Evolutionary conservation across 1,139 yeast species (phyloP), one percentile per base, ranked within the genome.

Genomic region (Suhomyces chickasaworum): DNA sequence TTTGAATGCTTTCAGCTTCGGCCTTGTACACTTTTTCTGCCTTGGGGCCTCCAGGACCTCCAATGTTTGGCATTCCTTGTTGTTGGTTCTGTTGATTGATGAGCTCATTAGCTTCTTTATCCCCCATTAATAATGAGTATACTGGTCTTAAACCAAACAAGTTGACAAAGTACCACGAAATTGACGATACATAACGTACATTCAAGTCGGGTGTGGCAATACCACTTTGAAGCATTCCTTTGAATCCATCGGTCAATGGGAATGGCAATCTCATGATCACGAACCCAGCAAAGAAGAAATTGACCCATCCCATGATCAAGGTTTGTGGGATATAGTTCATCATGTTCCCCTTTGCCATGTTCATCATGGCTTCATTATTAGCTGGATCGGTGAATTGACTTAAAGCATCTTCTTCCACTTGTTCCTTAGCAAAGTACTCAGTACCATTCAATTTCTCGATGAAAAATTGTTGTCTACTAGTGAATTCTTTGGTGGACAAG

Each of bases 91-190:
- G 81, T 48, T 74, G 81, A 47, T 66, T 66, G 54, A 79, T 73
- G 43, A 81, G 73, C 20, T 81, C 80, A 34, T 76, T 76, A 12
- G 74, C 77, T 48, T 77, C 73, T 20, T 63, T 60, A 52, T 80
- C 85, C 3, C 84, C 85, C 61, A 89, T 77, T 16, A 91, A 57
- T 47, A 91, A 75, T 22, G 89, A 79, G 64, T 86, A 88, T 2
- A 93, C 83, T 0, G 97, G 89, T 54, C 83, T 81, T 51, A 93
- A 77, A 31, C 99, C 99, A 48, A 91, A 69, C 54, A 90, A 80
- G 49, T 90, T 89, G 46, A 93, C 88, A 64, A 93, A 89, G 64
- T 93, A 93, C 99, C 98, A 93, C n/a, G 97, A 90, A 25, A 95
- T 84, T 2, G 97, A 84, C 33, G 95, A 86, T n/a, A 93, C 99